These are phyloP conservation scores for Albizia julibrissin DNA, from an alignment of 306 rosid species.

Conservation along the genomic window DNA sequence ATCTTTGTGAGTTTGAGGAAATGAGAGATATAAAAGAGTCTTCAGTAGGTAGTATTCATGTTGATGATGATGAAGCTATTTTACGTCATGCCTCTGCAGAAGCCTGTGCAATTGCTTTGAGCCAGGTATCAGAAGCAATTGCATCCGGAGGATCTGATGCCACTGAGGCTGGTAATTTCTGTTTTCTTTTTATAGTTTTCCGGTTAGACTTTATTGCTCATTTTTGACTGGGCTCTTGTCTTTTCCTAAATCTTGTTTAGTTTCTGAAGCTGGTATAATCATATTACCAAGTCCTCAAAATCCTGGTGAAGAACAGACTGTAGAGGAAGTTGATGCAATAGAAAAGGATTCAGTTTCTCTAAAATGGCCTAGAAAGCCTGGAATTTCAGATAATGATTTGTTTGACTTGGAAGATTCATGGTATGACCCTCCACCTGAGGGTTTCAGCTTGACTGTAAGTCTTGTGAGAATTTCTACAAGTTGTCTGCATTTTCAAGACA, in stretches of 20 bases:
- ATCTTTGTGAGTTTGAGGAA: constrained; percentile 58
- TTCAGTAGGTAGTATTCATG: constrained; percentile 28
- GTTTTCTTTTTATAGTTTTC: constrained; percentile 31
- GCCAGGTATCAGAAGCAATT: constrained; percentile 75
- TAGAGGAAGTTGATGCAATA: constrained; percentile 43
- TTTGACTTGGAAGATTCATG: constrained; percentile 76
- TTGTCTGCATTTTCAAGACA: constrained; percentile 22
- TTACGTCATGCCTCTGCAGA: constrained; percentile 67
- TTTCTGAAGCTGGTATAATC: constrained; percentile 75
- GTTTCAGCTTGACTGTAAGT: constrained; percentile 76
- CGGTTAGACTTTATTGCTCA: constrained; percentile 27
- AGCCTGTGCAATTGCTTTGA: constrained; percentile 82
- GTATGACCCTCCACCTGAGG: constrained; percentile 88
- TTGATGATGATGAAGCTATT: constrained; percentile 41
- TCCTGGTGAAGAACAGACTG: constrained; percentile 41
- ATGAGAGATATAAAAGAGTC: constrained; percentile 35
- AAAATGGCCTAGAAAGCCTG: constrained; percentile 76
- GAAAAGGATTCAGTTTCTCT: constrained; percentile 53
- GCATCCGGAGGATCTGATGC: constrained; percentile 55
- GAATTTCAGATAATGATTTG: constrained; percentile 48
- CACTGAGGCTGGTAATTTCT: constrained; percentile 65
- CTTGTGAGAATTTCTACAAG: not conserved
- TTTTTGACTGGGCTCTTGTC: not conserved
- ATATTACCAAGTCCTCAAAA: constrained; percentile 56
- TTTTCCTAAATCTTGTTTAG: constrained; percentile 45